These are phyloP conservation scores for Sporothrix phasma DNA, from an alignment of 2,329 filamentous ascomycete genomes.

Conservation along the genomic window DNA sequence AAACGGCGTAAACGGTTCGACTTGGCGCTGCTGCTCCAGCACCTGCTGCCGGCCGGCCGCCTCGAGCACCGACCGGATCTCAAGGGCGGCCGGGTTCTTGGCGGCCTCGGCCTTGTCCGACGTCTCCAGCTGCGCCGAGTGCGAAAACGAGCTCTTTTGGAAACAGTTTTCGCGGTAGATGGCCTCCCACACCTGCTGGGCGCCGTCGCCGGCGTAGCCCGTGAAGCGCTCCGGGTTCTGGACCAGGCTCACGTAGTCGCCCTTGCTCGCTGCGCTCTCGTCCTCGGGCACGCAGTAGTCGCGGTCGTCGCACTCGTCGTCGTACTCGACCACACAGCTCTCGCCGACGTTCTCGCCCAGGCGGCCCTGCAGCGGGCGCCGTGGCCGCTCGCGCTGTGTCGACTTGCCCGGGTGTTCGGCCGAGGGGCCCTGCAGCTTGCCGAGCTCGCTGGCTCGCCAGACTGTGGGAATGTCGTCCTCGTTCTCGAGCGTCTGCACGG, in stretches of 20 bases:
- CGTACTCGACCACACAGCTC: slow-evolving; percentile 93
- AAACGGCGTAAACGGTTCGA: slow-evolving; percentile 45
- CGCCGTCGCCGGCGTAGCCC: slow-evolving; percentile 75
- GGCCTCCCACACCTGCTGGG: slow-evolving; percentile 88
- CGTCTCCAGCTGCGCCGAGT: slow-evolving; percentile 44
- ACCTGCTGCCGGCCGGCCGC: slow-evolving; percentile 50
- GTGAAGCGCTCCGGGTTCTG: slow-evolving; percentile 95
- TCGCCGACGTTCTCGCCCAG: slow-evolving; percentile 83
- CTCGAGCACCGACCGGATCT: slow-evolving; percentile 52
- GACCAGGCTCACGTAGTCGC: slow-evolving; percentile 90
- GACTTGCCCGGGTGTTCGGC: slow-evolving; percentile 78
- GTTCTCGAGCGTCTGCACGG: slow-evolving; percentile 88
- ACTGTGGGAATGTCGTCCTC: slow-evolving; percentile 87
- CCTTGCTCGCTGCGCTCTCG: slow-evolving; percentile 74
- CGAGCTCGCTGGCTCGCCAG: slow-evolving; percentile 85
- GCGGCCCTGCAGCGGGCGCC: slow-evolving; percentile 68
- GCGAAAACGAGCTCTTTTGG: slow-evolving; percentile 53
- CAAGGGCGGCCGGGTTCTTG: slow-evolving; percentile 45
- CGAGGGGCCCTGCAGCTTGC: slow-evolving; percentile 82
- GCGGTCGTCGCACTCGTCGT: slow-evolving; percentile 91
- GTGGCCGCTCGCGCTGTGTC: slow-evolving; percentile 58
- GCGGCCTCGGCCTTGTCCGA: slow-evolving; percentile 28
- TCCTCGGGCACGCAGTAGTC: slow-evolving; percentile 97
- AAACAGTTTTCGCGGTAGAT: slow-evolving; percentile 98
- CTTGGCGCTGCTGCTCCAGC: slow-evolving; percentile 50